Evolutionary conservation across 331 rosid species (phyloP).

Genomic region (Ulmus americana): DNA sequence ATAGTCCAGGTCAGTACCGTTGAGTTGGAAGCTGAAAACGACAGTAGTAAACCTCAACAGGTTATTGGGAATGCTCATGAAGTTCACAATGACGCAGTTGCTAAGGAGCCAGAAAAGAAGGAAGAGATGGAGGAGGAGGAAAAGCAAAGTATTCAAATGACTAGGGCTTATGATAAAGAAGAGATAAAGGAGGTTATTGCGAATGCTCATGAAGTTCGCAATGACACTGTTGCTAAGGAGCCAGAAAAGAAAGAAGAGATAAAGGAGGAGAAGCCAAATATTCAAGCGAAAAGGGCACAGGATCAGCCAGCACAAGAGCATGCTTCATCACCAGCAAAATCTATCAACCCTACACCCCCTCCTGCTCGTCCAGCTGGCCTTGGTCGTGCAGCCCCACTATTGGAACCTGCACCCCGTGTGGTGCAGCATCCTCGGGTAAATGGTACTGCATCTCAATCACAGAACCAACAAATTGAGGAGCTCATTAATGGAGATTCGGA

Average conservation of each 20-base stretch:
- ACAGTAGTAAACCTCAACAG: conserved; percentile 22
- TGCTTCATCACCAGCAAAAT: conserved; percentile 42
- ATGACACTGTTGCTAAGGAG: conserved; percentile 29
- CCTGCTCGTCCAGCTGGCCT: conserved; percentile 81
- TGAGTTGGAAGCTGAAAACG: conserved; percentile 22
- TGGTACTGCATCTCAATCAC: conserved; percentile 48
- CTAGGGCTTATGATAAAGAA: conserved; percentile 15
- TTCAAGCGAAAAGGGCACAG: conserved; percentile 29
- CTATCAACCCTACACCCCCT: conserved; percentile 38
- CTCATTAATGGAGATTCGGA: conserved; percentile 60
- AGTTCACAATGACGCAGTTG: conserved; percentile 21
- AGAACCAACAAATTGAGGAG: conserved; percentile 70
- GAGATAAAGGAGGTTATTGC: conserved; percentile 22
- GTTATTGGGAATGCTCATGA: conserved; percentile 25
- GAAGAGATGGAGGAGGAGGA: conserved; percentile 30
- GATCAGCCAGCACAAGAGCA: conserved; percentile 26
- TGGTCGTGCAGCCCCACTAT: conserved; percentile 76
- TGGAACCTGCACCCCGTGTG: conserved; percentile 65
- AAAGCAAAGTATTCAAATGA: conserved; percentile 32
- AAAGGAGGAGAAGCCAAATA: conserved; percentile 28
- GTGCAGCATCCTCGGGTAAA: conserved; percentile 73
- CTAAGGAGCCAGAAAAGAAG: conserved; percentile 36
- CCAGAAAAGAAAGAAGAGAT: conserved; percentile 36
- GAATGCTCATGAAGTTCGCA: conserved; percentile 19
- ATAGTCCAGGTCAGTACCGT: conserved; percentile 24